A percentile compares a stretch with the other conserved stretches of the same genome.
These are phyloP conservation scores for Colletotrichum tanaceti DNA, from an alignment of 2,329 filamentous ascomycete species.

Conservation along the genomic window DNA sequence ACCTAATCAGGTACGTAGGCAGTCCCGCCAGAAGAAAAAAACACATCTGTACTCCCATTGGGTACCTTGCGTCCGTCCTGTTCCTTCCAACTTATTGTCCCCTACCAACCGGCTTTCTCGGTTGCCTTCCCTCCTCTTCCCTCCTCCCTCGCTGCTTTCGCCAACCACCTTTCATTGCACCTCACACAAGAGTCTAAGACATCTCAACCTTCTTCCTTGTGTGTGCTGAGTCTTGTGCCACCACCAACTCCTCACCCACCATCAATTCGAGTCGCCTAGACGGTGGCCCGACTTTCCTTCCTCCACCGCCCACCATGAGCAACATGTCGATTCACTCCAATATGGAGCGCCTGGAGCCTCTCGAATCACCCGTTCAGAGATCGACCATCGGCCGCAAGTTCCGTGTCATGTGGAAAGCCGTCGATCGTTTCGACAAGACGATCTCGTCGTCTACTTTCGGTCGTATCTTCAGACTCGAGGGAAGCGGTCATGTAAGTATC, in stretches of 20 bases:
- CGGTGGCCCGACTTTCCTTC: slow-evolving; percentile 32
- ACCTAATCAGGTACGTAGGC: too few relatives aligned
- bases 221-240: slow-evolving; percentile 29
- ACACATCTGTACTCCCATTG: too few relatives aligned
- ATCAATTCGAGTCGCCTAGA: slow-evolving; percentile 24
- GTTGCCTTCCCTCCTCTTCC: not conserved
- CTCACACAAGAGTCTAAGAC: slow-evolving; percentile 36
- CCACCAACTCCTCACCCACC: slow-evolving; percentile 25
- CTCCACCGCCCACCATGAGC: slow-evolving; percentile 29
- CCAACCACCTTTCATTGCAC: slow-evolving; percentile 16
- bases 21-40: not conserved
- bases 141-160: not conserved
- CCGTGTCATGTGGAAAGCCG: slow-evolving; percentile 50
- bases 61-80: too few relatives aligned
- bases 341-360: slow-evolving; percentile 39
- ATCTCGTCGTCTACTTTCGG: slow-evolving; percentile 62
- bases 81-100: too few relatives aligned
- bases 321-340: slow-evolving; percentile 39
- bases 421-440: slow-evolving; percentile 51
- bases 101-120: not conserved
- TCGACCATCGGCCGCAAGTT: slow-evolving; percentile 43
- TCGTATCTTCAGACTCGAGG: slow-evolving; percentile 73
- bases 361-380: slow-evolving; percentile 21
- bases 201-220: slow-evolving; percentile 39
- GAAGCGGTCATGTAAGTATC: slow-evolving; percentile 72